phyloP scores from a whole-genome alignment of 1,284 basidiomycete species.

The Fomes fomentarius region DNA sequence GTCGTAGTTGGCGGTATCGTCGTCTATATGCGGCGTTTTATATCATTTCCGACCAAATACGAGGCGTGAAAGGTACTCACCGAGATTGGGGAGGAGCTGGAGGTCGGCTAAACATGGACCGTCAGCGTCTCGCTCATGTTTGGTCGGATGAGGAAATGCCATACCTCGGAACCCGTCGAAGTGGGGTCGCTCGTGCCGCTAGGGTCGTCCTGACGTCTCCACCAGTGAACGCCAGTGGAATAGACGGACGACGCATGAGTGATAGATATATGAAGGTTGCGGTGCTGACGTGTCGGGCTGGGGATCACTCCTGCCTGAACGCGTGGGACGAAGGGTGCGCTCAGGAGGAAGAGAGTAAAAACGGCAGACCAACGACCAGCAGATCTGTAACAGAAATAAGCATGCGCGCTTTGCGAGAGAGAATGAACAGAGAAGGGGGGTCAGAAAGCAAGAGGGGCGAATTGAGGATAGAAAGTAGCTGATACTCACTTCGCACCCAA shows the following conservation, averaged over 20 bases:
- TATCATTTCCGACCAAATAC: background rate
- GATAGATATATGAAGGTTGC: slow-evolving; percentile 3
- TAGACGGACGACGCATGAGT: slow-evolving; percentile 1
- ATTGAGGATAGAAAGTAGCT: too few species aligned
- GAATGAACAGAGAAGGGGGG: background rate
- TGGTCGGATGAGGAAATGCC: background rate
- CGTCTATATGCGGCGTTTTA: background rate
- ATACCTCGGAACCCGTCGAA: background rate
- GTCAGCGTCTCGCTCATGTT: background rate
- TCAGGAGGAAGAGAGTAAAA: slow-evolving; percentile 3
- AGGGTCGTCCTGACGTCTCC: slow-evolving; percentile 16
- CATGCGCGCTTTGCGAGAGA: background rate
- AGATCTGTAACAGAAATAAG: slow-evolving; percentile 1
- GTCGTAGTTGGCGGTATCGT: background rate
- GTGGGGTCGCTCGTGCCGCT: background rate
- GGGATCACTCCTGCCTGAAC: slow-evolving; percentile 7
- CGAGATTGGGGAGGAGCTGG: background rate
- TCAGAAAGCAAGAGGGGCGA: background rate
- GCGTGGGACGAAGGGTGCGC: slow-evolving; percentile 4
- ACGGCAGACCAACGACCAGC: slow-evolving; percentile 12
- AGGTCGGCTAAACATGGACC: background rate
- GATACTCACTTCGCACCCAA: too few species aligned
- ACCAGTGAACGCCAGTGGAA: slow-evolving; percentile 6
- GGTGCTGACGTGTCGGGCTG: background rate
- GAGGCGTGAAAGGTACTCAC: slow-evolving; percentile 1